Conservation (phyloP, 2,329 filamentous ascomycete genomes). For the Fusarium ramigenum region DNA sequence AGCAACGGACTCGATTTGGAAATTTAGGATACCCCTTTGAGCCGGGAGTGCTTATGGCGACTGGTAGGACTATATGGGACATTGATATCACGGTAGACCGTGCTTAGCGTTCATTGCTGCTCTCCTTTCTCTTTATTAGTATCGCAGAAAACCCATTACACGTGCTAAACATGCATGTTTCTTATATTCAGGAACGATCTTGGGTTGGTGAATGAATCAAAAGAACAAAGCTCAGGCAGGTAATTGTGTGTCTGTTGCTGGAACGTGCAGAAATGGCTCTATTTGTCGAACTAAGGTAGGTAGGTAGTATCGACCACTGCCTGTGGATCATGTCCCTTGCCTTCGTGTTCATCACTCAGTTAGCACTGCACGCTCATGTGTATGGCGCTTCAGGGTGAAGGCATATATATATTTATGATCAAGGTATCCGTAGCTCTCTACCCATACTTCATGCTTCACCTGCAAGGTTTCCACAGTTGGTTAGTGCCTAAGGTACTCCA, state of each 20-base stretch:
- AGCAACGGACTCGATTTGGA: conserved; percentile 7
- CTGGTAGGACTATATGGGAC: conserved; percentile 11
- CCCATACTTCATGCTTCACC: neutral
- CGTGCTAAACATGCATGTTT: conserved; percentile 4
- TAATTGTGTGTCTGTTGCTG: neutral
- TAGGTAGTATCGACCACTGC: neutral
- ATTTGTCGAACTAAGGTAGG: neutral
- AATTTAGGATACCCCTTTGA: conserved; percentile 34
- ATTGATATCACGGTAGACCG: conserved; percentile 23
- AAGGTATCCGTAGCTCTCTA: neutral
- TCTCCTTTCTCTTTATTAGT: conserved; percentile 3
- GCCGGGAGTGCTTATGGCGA: conserved; percentile 27
- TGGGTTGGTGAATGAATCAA: neutral
- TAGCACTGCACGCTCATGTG: neutral
- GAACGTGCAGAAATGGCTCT: neutral
- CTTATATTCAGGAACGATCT: conserved; percentile 1
- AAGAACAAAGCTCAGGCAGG: neutral
- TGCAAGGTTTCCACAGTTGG: neutral
- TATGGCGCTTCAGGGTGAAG: neutral
- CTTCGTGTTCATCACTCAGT: neutral
- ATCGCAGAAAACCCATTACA: neutral
- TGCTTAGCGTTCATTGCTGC: conserved; percentile 29
- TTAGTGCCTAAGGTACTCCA: neutral
- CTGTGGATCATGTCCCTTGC: neutral
- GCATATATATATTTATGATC: neutral